Evolutionary conservation across 257 asterid species (phyloP).

Genomic region (Fraxinus americana): DNA sequence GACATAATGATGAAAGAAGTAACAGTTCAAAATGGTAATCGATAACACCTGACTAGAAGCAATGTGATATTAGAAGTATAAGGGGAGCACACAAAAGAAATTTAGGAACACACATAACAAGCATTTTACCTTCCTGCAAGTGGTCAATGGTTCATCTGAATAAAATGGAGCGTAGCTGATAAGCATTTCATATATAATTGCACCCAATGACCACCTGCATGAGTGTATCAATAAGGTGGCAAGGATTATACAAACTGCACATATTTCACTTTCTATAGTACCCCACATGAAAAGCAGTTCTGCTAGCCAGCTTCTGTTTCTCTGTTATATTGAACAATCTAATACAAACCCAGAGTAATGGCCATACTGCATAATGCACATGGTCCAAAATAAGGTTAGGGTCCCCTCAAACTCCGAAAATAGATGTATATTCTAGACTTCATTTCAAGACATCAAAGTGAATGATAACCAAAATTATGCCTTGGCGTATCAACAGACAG

Average conservation of each 20-base stretch:
- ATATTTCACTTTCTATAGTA: constrained; percentile 12
- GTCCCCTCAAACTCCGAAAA: neutral
- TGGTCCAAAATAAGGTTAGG: constrained; percentile 4
- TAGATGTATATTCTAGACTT: neutral
- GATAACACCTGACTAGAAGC: neutral
- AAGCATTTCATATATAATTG: constrained; percentile 75
- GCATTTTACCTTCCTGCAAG: constrained; percentile 60
- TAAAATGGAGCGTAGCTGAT: constrained; percentile 70
- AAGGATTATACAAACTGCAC: constrained; percentile 1
- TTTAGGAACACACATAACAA: neutral
- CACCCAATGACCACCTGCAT: constrained; percentile 74
- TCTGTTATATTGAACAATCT: neutral
- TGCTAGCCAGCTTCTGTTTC: neutral
- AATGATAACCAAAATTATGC: too few relatives aligned
- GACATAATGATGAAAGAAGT: constrained; percentile 1
- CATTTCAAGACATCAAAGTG: neutral
- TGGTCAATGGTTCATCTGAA: constrained; percentile 64
- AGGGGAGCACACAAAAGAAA: constrained; percentile 18
- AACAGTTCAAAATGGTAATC: constrained; percentile 8
- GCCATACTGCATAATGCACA: constrained; percentile 6
- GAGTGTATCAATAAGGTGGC: constrained; percentile 26
- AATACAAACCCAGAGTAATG: constrained; percentile 7
- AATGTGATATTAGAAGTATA: constrained; percentile 1
- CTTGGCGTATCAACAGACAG: too few relatives aligned
- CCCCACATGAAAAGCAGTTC: neutral